Percentiles rank a stretch among this genome's conserved stretches.
These are phyloP conservation scores for Colletotrichum lupini DNA, from an alignment of 2,329 filamentous ascomycete species.

Conservation along the genomic window DNA sequence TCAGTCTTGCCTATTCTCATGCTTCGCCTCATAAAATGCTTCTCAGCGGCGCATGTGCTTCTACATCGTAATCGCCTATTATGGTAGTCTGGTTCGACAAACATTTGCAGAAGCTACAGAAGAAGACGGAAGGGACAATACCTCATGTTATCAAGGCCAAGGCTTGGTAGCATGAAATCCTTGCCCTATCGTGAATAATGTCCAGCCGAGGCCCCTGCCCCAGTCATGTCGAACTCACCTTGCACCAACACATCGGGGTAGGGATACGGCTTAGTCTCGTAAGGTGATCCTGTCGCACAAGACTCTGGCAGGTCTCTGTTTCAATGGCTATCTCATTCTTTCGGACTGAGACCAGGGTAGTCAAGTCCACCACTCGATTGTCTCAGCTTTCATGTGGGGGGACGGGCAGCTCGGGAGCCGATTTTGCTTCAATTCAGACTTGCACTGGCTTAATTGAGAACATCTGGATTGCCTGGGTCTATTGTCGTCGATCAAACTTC, in stretches of 20 bases:
- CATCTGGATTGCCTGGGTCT: neutral
- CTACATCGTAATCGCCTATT: neutral
- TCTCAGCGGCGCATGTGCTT: neutral
- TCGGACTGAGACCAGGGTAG: neutral
- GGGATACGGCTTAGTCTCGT: no score
- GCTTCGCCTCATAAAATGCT: neutral
- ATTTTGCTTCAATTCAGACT: neutral
- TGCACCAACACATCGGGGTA: neutral
- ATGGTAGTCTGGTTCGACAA: neutral
- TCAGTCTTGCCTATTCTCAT: neutral
- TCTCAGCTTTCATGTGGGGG: conserved; percentile 1
- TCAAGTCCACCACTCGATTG: neutral
- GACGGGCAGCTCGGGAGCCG: neutral
- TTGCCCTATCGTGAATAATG: neutral
- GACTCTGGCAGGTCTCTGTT: neutral
- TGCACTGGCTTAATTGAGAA: neutral
- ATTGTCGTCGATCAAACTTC: neutral
- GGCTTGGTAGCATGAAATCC: neutral
- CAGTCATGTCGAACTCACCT: neutral
- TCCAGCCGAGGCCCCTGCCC: neutral
- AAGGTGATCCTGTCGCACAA: neutral
- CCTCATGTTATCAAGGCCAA: neutral
- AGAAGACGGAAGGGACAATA: neutral
- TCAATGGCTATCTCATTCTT: neutral
- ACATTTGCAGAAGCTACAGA: neutral